phyloP scores from a whole-genome alignment of 2,329 filamentous ascomycete genomes.

The Ophiostoma sp. region DNA sequence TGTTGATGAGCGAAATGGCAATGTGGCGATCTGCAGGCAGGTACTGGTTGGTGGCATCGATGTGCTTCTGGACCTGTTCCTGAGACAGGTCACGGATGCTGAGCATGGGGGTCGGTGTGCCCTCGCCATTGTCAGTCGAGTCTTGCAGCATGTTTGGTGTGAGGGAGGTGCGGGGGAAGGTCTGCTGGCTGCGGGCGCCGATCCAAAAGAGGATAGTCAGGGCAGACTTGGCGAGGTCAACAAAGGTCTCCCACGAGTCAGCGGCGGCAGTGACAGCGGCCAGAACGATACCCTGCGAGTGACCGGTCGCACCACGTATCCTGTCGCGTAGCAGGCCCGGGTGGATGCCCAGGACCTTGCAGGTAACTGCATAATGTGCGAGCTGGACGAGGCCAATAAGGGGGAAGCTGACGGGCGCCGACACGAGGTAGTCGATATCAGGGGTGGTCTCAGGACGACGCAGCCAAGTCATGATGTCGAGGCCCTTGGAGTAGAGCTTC shows the following conservation, averaged over 20 bases:
- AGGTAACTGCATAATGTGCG: constrained; percentile 91
- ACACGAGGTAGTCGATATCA: constrained; percentile 89
- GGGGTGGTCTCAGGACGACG: constrained; percentile 84
- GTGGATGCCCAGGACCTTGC: constrained; percentile 81
- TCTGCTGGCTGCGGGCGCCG: constrained; percentile 91
- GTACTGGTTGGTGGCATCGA: constrained; percentile 95
- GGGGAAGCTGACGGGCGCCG: constrained; percentile 90
- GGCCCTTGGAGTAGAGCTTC: constrained; percentile 95
- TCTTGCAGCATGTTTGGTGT: constrained; percentile 87
- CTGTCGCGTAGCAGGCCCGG: constrained; percentile 82
- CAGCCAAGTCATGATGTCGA: constrained; percentile 92
- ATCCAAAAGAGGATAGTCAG: constrained; percentile 98
- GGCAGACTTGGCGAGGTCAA: constrained; percentile 70
- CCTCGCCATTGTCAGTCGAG: constrained; percentile 89
- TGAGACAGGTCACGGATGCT: constrained; percentile 91
- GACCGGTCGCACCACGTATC: constrained; percentile 83
- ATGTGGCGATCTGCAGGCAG: constrained; percentile 89
- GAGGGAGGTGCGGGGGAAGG: constrained; percentile 90
- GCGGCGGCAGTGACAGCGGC: constrained; percentile 87
- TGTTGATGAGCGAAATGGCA: constrained; percentile 91
- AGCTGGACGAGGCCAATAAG: constrained; percentile 94
- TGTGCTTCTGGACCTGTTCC: constrained; percentile 88
- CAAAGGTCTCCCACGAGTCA: constrained; percentile 88
- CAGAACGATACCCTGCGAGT: constrained; percentile 93
- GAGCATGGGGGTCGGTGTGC: constrained; percentile 93